Conservation (phyloP, 176 grass and related monocot species). For the Lolium perenne region DNA sequence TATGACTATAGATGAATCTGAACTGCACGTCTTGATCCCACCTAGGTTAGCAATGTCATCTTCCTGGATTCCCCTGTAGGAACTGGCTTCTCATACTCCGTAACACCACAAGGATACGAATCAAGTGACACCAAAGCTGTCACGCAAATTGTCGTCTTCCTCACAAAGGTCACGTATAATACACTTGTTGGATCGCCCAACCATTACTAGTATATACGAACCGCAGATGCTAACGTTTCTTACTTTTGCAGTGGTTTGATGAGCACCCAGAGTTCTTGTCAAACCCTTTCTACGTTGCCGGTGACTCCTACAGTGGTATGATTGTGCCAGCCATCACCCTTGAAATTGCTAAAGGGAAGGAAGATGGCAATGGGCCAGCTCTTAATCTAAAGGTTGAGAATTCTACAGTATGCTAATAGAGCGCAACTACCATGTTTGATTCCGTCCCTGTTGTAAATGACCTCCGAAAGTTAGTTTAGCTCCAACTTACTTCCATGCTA, state of each 20-base stretch:
- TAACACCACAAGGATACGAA: slow-evolving; percentile 26
- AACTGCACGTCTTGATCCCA: background rate
- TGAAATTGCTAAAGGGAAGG: slow-evolving; percentile 44
- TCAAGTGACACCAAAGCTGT: slow-evolving; percentile 51
- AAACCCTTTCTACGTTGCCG: slow-evolving; percentile 73
- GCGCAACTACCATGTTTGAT: background rate
- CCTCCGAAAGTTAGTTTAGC: too few relatives aligned
- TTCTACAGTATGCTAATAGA: background rate
- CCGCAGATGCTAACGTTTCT: background rate
- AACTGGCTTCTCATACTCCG: slow-evolving; percentile 72
- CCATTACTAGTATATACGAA: background rate
- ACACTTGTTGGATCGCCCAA: background rate
- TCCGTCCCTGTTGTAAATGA: too few relatives aligned
- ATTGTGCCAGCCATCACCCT: slow-evolving; percentile 55
- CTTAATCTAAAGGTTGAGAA: slow-evolving; percentile 63
- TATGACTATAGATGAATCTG: background rate
- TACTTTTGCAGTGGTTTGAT: slow-evolving; percentile 58
- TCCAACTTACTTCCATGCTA: background rate
- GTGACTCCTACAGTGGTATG: slow-evolving; percentile 70
- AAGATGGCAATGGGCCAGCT: slow-evolving; percentile 21
- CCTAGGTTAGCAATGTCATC: slow-evolving; percentile 64
- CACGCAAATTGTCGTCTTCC: slow-evolving; percentile 51
- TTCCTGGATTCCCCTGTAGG: slow-evolving; percentile 75
- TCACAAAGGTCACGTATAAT: slow-evolving; percentile 56
- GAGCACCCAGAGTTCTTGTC: slow-evolving; percentile 57